phyloP scores from a whole-genome alignment of 495 filamentous ascomycete genomes.

The Glonium stellatum region DNA sequence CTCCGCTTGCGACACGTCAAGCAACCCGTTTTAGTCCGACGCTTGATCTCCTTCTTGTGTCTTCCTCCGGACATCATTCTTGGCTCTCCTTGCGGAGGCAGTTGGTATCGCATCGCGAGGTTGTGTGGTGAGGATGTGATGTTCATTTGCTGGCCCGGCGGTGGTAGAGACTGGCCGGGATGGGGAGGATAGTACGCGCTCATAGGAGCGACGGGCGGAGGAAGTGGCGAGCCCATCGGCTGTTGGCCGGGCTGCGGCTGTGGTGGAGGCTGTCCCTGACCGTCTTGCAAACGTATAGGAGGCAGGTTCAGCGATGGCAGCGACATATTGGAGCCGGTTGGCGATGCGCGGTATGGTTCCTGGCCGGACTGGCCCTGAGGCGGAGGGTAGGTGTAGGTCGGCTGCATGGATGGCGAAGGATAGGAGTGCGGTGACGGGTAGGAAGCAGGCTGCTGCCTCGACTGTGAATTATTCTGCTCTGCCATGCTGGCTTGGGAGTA shows the following conservation, averaged over 20 bases:
- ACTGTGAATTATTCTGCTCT: constrained; percentile 15
- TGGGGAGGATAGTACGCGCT: constrained; percentile 32
- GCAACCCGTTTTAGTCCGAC: constrained; percentile 95
- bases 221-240: constrained; percentile 34
- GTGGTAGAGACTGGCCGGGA: constrained; percentile 33
- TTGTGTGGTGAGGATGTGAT: constrained; percentile 38
- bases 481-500: constrained; percentile 15
- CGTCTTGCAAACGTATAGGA: constrained; percentile 50
- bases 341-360: constrained; percentile 47
- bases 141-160: constrained; percentile 36
- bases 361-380: constrained; percentile 39
- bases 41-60: constrained; percentile 98
- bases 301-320: constrained; percentile 54
- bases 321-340: constrained; percentile 43
- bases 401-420: constrained; percentile 47
- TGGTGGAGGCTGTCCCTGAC: constrained; percentile 35
- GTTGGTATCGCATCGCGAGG: constrained; percentile 54
- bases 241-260: constrained; percentile 27
- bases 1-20: constrained; percentile 92
- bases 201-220: constrained; percentile 35
- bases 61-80: constrained; percentile 71
- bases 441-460: constrained; percentile 36
- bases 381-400: constrained; percentile 51
- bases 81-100: constrained; percentile 43
- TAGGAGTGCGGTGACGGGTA: constrained; percentile 53